Evolutionary conservation across 75 land plant genomes (phyloP), one percentile per base, ranked within the genome.

Genomic region (Ceratopteris richardii): DNA sequence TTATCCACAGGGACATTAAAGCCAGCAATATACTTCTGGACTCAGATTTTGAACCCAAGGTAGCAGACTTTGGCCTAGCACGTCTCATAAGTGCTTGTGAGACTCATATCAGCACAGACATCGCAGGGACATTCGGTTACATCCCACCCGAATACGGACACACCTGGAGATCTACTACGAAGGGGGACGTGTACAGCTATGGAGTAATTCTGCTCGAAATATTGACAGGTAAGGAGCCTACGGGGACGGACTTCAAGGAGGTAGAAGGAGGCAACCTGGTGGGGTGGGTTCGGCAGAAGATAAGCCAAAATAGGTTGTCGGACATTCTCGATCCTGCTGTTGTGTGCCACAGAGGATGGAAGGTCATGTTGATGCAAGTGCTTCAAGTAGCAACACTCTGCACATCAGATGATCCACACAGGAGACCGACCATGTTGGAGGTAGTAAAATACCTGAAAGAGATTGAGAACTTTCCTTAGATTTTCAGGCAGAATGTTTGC

Each of bases 1-100:
- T 95, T 62, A 80, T 95, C 37, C 99, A 95, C 52, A 72, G 98
- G 57, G 99, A 95, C 50, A 87, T 95, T 68, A 95, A 95, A 40
- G 89, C 99, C 31, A 81, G 82, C 72, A 95, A 90, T 66, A 76
- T 95, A 25, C 86, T 95, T 30, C 63, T 95, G 44, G 70, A 71
- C 51, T 65, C 69, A 22, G 69, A 86, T 30, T 90, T 79, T 63
- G 96, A 95, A 36, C 88, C 96, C 21, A 81, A 89, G 71, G 99
- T 95, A 54, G 59, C 50, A 12, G 77, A 75, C 26, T 75, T 75
- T 29, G 77, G 77, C 17, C 51, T 75, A 37, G 77, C 77, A 26
- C 52, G 77, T 22, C 51, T 75, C 29, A 75, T 75, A 22, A 68
- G 72, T 28, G 77, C 77, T 12, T 75, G 63, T 47, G 77, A 75